A percentile compares a stretch with the other conserved stretches of the same genome.
Evolutionary conservation across 2,329 filamentous ascomycete species (phyloP).

Genomic region (Epichloe elymi): DNA sequence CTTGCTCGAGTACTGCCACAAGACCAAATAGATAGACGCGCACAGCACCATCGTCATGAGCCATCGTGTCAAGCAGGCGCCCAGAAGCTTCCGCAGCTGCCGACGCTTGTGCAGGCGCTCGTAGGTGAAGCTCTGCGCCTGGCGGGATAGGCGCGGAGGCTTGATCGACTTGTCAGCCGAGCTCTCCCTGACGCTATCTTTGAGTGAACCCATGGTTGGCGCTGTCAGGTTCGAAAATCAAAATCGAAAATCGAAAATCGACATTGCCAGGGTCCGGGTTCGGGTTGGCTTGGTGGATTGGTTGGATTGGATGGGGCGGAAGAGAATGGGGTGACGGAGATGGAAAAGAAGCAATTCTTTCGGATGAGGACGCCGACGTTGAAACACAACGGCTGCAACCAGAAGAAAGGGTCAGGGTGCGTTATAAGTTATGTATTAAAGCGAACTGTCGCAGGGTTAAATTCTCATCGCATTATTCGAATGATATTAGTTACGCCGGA

Average conservation of each 20-base stretch:
- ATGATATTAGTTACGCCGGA: no score
- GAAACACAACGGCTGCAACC: not conserved
- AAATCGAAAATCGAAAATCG: no score
- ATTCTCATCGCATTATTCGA: no score
- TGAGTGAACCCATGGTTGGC: not conserved
- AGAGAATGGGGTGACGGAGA: not conserved
- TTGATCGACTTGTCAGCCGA: not conserved
- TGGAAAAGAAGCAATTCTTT: not conserved
- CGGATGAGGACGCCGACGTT: not conserved
- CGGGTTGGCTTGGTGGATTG: not conserved
- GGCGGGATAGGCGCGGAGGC: not conserved
- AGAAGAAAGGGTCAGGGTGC: no score
- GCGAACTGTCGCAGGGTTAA: no score
- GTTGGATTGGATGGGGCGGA: not conserved
- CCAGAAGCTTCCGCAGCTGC: slow-evolving; percentile 11
- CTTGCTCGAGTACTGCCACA: slow-evolving; percentile 15
- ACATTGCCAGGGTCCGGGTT: no score
- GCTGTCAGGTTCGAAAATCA: no score
- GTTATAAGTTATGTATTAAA: no score
- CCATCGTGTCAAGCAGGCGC: slow-evolving; percentile 13
- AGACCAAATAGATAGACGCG: slow-evolving; percentile 16
- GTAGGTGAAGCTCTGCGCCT: slow-evolving; percentile 10
- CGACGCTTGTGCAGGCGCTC: slow-evolving; percentile 10
- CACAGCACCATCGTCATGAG: slow-evolving; percentile 17
- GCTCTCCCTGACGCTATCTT: not conserved